Conservation (phyloP, 805 yeast genomes). For the Hanseniaspora nectarophila region DNA sequence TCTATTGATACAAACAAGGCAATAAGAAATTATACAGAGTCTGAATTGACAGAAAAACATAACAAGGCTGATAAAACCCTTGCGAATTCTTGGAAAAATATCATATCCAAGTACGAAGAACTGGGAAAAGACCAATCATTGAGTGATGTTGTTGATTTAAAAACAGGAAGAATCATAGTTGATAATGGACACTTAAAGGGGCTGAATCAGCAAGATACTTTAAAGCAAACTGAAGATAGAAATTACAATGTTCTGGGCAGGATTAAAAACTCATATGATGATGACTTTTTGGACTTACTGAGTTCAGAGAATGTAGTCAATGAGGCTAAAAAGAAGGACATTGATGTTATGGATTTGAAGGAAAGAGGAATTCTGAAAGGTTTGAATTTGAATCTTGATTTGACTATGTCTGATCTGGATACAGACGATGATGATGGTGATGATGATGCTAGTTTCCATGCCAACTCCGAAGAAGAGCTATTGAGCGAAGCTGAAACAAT, state of each 20-base stretch:
- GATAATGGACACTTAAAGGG: conserved; percentile 62
- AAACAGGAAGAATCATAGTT: conserved; percentile 48
- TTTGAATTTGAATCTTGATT: not conserved
- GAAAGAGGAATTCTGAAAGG: conserved; percentile 3
- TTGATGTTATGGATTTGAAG: conserved; percentile 5
- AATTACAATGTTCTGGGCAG: conserved; percentile 14
- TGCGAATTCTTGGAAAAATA: conserved; percentile 38
- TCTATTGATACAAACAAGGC: conserved; percentile 24
- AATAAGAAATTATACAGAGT: conserved; percentile 22
- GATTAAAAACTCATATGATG: conserved; percentile 22
- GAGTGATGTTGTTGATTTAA: conserved; percentile 55
- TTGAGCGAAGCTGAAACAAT: not conserved
- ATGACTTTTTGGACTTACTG: conserved; percentile 10
- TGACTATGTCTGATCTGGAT: conserved; percentile 4
- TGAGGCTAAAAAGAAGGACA: conserved; percentile 1
- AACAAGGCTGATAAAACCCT: conserved; percentile 28
- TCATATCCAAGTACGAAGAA: conserved; percentile 38
- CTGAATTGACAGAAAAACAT: conserved; percentile 27
- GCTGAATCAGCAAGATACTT: conserved; percentile 12
- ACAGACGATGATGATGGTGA: not conserved
- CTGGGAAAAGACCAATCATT: conserved; percentile 37
- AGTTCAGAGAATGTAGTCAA: not conserved
- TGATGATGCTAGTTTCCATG: not conserved
- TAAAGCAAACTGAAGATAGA: conserved; percentile 19
- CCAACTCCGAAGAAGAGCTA: not conserved